Evolutionary conservation across 139 green algal genomes (phyloP), one percentile per base, ranked within the genome.

Genomic region (Volvox africanus): DNA sequence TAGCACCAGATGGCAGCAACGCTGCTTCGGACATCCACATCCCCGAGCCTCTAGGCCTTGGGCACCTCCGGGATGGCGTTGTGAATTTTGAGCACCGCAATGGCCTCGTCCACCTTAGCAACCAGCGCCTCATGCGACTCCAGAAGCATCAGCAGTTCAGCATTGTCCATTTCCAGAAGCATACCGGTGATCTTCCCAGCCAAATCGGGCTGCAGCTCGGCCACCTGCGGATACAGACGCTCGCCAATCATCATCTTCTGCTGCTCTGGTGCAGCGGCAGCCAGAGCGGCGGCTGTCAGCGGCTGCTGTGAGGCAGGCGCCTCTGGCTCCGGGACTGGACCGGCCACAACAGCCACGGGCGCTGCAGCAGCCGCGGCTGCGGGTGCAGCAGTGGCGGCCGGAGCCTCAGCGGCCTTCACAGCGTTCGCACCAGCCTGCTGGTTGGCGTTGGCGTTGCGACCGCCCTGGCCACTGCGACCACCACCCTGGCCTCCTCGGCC

Each of bases 121-220:
- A 91, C 62, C 90, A 99, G 93, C 16, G 95, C 95, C 71, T 97
- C 94, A 37, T 92, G 86, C 37, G 93, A 94, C 91, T 99, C 97
- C 44, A 99, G 93, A 89, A 99, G 93, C 86, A 98, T 93, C 82
- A 99, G 94, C 92, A 99, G 93, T 93, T 99, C 97, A 88, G 93
- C 92, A 94, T 98, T 98, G 94, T 98, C 96, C 97, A 99, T 99
- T 93, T 99, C 97, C 91, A 99, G 95, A 32, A 99, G 94, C 97
- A 99, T 99, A 80, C 97, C 97, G 18, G 97, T 99, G 94, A 99
- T 98, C 95, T 99, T 99, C 92, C 96, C 97, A 2, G 97, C 97
- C 94, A 98, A 92, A 65, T 97, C 95, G 50, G 96, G 96, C 96
- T 98, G 96, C 85, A 94, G 87, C 1, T 85, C 91, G 21, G 93